Conservation (phyloP, 2,329 filamentous ascomycete species). For the Penicillium decumbens region DNA sequence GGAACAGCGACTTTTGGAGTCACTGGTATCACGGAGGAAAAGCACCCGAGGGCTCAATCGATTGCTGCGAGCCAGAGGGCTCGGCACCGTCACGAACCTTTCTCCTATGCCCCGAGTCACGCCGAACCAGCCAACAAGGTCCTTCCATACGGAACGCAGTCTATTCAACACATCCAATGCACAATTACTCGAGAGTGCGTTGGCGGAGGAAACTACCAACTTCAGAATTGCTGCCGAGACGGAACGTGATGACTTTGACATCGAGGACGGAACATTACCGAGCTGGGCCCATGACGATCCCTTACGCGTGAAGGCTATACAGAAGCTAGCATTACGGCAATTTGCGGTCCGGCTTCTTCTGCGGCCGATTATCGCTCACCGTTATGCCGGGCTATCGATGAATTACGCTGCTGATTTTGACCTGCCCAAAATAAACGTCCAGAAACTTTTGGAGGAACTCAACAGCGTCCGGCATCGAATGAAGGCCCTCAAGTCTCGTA, state of each 20-base stretch:
- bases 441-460: slow-evolving; percentile 34
- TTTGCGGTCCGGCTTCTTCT: slow-evolving; percentile 39
- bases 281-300: slow-evolving; percentile 29
- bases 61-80: slow-evolving; percentile 22
- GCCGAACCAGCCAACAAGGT: slow-evolving; percentile 14
- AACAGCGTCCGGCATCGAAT: slow-evolving; percentile 32
- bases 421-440: slow-evolving; percentile 28
- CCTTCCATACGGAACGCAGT: slow-evolving; percentile 17
- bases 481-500: slow-evolving; percentile 25
- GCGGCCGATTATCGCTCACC: slow-evolving; percentile 38
- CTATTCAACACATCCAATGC: slow-evolving; percentile 4
- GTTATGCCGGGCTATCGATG: slow-evolving; percentile 34
- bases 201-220: not conserved
- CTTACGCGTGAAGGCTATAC: slow-evolving; percentile 36
- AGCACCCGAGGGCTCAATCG: slow-evolving; percentile 13
- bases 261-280: slow-evolving; percentile 18
- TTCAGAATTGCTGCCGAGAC: not conserved
- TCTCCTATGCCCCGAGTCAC: slow-evolving; percentile 8
- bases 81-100: slow-evolving; percentile 21
- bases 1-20: slow-evolving; percentile 34
- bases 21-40: slow-evolving; percentile 27
- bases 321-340: slow-evolving; percentile 38
- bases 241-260: slow-evolving; percentile 1
- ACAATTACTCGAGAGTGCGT: slow-evolving; percentile 7
- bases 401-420: slow-evolving; percentile 29